Percentiles rank a stretch among this genome's conserved stretches.
phyloP scores from a whole-genome alignment of 768 basidiomycete species.

The Collybia sordida region DNA sequence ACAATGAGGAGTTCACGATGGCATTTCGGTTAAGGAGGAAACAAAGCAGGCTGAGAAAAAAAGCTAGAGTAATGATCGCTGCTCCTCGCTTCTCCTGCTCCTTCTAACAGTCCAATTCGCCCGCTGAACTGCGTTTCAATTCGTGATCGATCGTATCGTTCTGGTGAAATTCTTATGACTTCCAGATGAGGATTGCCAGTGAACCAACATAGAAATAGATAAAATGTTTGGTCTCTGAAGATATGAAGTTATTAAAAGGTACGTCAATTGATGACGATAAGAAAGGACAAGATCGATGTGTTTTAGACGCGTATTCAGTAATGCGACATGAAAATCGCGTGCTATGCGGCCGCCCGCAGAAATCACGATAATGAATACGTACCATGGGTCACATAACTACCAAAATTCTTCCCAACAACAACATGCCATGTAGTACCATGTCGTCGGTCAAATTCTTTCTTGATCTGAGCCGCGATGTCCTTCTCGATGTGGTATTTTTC shows the following conservation, averaged over 20 bases:
- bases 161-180: conserved; percentile 55
- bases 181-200: conserved; percentile 94
- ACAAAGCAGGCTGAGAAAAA: conserved; percentile 13
- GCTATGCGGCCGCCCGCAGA: too few relatives aligned
- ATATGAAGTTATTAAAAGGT: conserved; percentile 7
- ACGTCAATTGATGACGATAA: conserved; percentile 6
- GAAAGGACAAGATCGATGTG: conserved; percentile 5
- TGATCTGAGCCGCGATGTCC: conserved; percentile 97
- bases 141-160: conserved; percentile 5
- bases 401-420: conserved; percentile 99
- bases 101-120: conserved; percentile 6
- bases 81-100: conserved; percentile 8
- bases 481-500: conserved; percentile 95
- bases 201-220: conserved; percentile 97
- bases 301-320: conserved; percentile 22
- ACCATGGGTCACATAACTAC: conserved; percentile 98
- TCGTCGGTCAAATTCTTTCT: conserved; percentile 95
- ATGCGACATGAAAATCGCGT: conserved; percentile 4
- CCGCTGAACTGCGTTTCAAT: conserved; percentile 7
- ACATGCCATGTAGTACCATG: conserved; percentile 97
- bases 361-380: conserved; percentile 8
- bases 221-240: conserved; percentile 93
- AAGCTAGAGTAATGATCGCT: conserved; percentile 12
- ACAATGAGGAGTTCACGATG: conserved; percentile 3
- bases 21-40: conserved; percentile 9